Conservation (phyloP, 2,329 filamentous ascomycete species). For the Aspergillus fructus region DNA sequence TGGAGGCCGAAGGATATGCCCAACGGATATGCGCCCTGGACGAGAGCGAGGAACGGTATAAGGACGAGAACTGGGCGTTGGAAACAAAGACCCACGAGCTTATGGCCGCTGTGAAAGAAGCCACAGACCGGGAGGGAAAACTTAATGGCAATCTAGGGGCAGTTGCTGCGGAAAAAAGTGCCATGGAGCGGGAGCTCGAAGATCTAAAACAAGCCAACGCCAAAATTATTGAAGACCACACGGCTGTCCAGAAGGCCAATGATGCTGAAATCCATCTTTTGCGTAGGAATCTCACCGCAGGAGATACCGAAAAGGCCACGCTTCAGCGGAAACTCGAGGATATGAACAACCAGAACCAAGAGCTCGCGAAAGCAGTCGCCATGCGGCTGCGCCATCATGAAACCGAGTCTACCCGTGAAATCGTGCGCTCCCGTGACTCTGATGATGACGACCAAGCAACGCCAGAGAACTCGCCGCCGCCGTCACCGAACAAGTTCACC, state of each 20-base stretch:
- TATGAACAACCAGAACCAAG: slow-evolving; percentile 82
- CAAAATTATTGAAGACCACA: slow-evolving; percentile 78
- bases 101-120: slow-evolving; percentile 69
- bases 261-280: slow-evolving; percentile 84
- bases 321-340: slow-evolving; percentile 87
- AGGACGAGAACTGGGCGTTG: slow-evolving; percentile 97
- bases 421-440: slow-evolving; percentile 64
- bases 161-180: slow-evolving; percentile 71
- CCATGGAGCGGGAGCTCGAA: slow-evolving; percentile 81
- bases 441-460: slow-evolving; percentile 68
- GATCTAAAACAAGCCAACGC: slow-evolving; percentile 79
- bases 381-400: slow-evolving; percentile 69
- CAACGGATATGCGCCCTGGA: slow-evolving; percentile 80
- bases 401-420: slow-evolving; percentile 57
- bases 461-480: slow-evolving; percentile 85
- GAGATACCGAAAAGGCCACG: slow-evolving; percentile 73
- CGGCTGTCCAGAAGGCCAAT: slow-evolving; percentile 73
- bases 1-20: slow-evolving; percentile 74
- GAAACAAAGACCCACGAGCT: slow-evolving; percentile 90
- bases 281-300: slow-evolving; percentile 74
- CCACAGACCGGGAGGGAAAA: slow-evolving; percentile 78
- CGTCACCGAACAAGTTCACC: slow-evolving; percentile 87
- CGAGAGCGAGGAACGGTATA: slow-evolving; percentile 93
- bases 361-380: slow-evolving; percentile 81
- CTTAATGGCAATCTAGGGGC: slow-evolving; percentile 70